Evolutionary conservation across 2,329 filamentous ascomycete species (phyloP), one percentile per base, ranked within the genome.

Genomic region (Talaromyces sp.): DNA sequence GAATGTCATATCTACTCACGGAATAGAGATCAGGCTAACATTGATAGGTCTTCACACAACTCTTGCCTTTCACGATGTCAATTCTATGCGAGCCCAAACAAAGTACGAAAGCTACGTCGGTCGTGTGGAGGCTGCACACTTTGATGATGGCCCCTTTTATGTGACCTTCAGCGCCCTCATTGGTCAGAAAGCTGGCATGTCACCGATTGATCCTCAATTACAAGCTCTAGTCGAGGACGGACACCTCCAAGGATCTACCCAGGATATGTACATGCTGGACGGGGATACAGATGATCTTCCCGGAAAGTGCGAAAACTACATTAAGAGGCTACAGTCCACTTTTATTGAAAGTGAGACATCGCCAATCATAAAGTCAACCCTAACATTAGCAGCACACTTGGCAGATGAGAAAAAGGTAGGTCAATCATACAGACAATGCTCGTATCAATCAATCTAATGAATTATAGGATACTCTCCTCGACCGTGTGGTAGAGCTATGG

Each of bases 401-500:
- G 73, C 71, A 50, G 71, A 74, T 59, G 69, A 75, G 45, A 78
- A 79, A 60, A 76, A 79, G 72, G 78, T 78, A 70, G 57, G 19
- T 37, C 56, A 64, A n/a, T 22, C 37, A 16, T 9, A 43, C 9
- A 43, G n/a, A 9, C 16, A 3, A 19, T 3, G 16, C 39, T 43
- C 11, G 5, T 39, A 39, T 39, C 37, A 39, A 39, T 2, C 3
- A 54, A 24, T 37, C n/a, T 62, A 33, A 67, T 35, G 9, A 50
- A 0, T 22, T 67, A 24, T 47, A 81, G 72, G 82, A 84, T 68
- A 72, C 75, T 16, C 74, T 86, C 10, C 74, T 87, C 13, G 75
- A 80, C 19, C 81, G 83, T 50, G 80, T 81, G 2, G 73, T 87
- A 56, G 83, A 87, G 68, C 76, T 88, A 4, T 87, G 85, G 84